Evolutionary conservation across 805 yeast genomes (phyloP), one percentile per base, ranked within the genome.

Genomic region (Cyberlindnera meyerae): DNA sequence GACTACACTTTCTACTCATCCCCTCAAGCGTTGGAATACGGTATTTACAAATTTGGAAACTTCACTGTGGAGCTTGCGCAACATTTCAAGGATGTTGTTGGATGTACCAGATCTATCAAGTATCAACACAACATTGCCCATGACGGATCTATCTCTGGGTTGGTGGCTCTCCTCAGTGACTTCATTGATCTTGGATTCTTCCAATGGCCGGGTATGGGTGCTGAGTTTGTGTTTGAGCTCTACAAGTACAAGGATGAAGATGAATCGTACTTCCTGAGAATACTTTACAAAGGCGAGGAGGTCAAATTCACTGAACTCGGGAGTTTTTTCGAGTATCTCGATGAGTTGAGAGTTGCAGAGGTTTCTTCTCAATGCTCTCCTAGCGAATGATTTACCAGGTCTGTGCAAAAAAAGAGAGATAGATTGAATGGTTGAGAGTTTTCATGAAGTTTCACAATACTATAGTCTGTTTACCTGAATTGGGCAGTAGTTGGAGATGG

Each of bases 181-280:
- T 52, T 45, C 22, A 25, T 36, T 5, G 42, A 44, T 12, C 48
- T 62, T 17, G 47, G 49, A 13, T 39, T 40, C 15, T 56, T 67
- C 39, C 56, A 68, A 44, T 67, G 73, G 73, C 73, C 73, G 11
- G 73, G 71, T 6, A 66, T 67, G 71, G 73, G 71, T n/a, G 44
- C 71, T 18, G 67, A 67, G 34, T 48, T 63, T 24, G 60, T 60
- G 2, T 60, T 66, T 40, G 71, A 67, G 45, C 39, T 67, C 6
- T 67, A 66, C 55, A 52, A 58, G 27, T 46, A 40, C 7, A 33
- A 34, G 12, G 48, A 48, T 27, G 41, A 40, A 20, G 48, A 49
- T 9, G n/a, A n/a, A n/a, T n/a, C n/a, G n/a, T 40, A 55, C 43
- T 57, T 50, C 40, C 39, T 66, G 27, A 59, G 71, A 42, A 61